These are phyloP conservation scores for Neurospora sp. DNA, from an alignment of 2,329 filamentous ascomycete genomes.

Conservation along the genomic window DNA sequence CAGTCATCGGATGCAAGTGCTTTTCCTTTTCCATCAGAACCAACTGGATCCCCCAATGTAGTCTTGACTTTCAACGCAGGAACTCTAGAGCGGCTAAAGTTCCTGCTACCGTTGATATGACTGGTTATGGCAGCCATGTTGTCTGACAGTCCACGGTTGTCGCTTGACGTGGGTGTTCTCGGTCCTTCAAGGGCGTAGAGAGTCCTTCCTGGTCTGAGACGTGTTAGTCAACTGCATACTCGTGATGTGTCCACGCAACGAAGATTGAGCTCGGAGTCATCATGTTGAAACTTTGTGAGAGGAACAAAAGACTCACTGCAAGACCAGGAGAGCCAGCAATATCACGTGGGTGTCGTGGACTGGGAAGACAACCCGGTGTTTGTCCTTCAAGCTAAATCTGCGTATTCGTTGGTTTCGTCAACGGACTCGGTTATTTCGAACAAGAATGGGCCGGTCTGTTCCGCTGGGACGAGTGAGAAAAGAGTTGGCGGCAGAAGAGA, in stretches of 20 bases:
- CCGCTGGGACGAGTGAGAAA: background rate
- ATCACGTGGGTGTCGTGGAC: background rate
- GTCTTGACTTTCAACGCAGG: conserved; percentile 9
- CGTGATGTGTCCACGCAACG: background rate
- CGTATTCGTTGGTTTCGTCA: background rate
- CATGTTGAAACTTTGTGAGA: background rate
- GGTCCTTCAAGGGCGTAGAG: background rate
- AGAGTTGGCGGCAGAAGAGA: background rate
- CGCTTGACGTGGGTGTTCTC: background rate
- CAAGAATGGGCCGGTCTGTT: background rate
- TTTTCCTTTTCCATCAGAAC: conserved; percentile 7
- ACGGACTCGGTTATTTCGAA: background rate
- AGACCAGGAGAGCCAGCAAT: background rate
- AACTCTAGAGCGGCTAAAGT: conserved; percentile 2
- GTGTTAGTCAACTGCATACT: background rate
- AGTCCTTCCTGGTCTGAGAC: background rate
- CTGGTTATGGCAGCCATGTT: conserved; percentile 7
- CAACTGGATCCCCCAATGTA: conserved; percentile 1
- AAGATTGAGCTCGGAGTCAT: background rate
- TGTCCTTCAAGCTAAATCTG: background rate
- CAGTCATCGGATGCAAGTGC: conserved; percentile 15
- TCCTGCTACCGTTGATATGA: conserved; percentile 2
- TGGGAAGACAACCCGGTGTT: background rate
- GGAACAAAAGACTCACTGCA: background rate
- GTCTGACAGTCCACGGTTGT: background rate